Conservation (phyloP, 2,329 filamentous ascomycete species). For the Botrytis deweyae region DNA sequence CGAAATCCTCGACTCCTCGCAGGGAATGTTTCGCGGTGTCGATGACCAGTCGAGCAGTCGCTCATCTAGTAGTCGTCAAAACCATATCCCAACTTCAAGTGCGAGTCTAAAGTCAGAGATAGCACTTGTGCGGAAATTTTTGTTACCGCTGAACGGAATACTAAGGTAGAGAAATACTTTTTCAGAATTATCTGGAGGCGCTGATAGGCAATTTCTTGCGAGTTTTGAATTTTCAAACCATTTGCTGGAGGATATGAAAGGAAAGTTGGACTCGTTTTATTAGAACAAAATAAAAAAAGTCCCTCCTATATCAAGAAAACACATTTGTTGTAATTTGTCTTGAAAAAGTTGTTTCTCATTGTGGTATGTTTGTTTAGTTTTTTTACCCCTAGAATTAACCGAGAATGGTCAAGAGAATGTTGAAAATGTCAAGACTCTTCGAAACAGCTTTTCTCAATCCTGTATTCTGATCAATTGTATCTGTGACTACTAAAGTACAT, state of each 20-base stretch:
- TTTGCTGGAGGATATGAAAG: neutral
- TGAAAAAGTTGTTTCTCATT: too few relatives aligned
- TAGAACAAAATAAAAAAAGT: too few relatives aligned
- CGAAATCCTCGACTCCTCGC: too few relatives aligned
- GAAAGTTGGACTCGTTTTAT: neutral
- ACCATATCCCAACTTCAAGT: rapidly evolving
- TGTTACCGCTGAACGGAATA: neutral
- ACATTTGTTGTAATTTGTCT: neutral
- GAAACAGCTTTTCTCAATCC: neutral
- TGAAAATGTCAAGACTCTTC: neutral
- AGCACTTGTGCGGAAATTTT: rapidly evolving
- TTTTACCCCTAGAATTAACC: conserved; percentile 1
- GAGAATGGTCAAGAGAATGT: neutral
- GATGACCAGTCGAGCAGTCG: too few relatives aligned
- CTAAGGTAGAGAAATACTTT: rapidly evolving
- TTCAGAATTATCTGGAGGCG: neutral
- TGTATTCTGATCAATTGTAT: neutral
- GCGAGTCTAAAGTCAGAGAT: rapidly evolving
- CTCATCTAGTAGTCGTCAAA: neutral
- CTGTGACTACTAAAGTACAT: neutral
- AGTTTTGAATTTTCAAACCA: neutral
- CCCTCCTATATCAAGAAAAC: neutral
- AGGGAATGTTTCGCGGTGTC: neutral
- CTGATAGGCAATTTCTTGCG: neutral
- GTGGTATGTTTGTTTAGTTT: too few relatives aligned